A percentile compares a stretch with the other conserved stretches of the same genome.
Conservation (phyloP, 176 grass and related monocot genomes). For the Ampelocalamus luodianensis region DNA sequence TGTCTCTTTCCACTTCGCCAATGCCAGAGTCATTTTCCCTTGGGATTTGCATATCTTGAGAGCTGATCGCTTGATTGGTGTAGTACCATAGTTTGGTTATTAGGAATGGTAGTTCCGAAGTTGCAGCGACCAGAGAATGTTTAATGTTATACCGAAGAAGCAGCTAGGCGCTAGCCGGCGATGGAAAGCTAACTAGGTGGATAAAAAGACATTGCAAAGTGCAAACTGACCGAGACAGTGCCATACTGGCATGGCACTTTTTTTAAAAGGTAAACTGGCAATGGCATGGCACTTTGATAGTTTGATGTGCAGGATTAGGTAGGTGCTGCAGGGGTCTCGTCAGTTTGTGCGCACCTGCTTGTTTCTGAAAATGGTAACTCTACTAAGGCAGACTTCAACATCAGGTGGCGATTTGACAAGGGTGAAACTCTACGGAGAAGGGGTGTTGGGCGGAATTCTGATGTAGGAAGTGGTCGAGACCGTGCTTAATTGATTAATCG, state of each 20-base stretch:
- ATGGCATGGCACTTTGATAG: neutral
- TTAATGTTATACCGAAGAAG: neutral
- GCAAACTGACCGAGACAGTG: neutral
- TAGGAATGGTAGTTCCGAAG: conserved; percentile 52
- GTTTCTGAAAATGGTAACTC: neutral
- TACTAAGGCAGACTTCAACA: neutral
- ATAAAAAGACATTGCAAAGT: neutral
- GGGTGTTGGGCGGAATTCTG: neutral
- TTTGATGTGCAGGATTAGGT: neutral
- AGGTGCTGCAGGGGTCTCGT: neutral
- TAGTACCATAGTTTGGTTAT: neutral
- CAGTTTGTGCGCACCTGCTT: neutral
- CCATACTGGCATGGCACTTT: too few relatives aligned
- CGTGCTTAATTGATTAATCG: neutral
- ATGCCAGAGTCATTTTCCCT: neutral
- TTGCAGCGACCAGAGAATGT: conserved; percentile 52
- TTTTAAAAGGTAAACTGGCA: too few relatives aligned
- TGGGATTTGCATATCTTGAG: neutral
- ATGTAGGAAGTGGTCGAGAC: neutral
- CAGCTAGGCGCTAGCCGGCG: neutral
- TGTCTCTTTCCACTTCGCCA: neutral
- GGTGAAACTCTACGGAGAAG: neutral
- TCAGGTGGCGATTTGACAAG: neutral
- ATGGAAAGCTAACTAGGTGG: neutral
- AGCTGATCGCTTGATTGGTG: neutral